Evolutionary conservation across 371 early-diverging fungal genomes (phyloP), one percentile per base, ranked within the genome.

Genomic region (Mucor circinelloides): DNA sequence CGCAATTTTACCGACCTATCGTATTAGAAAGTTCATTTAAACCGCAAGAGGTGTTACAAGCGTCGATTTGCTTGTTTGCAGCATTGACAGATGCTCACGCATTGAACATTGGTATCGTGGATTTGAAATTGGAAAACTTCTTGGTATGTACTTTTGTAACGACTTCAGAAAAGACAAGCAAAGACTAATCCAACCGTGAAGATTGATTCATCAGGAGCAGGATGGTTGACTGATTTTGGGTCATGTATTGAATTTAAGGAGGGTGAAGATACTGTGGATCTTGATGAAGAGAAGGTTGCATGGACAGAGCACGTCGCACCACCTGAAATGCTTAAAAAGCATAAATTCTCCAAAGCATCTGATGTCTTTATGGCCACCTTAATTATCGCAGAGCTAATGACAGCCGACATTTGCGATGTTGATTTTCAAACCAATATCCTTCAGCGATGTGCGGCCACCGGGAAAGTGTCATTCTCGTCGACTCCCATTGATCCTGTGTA

Each of bases 141-240:
- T 36, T 81, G 61, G 74, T 75, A 60, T 57, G 62, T 27, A 15
- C 10, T 6, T n/a, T 2, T 13, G 21, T 19, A 46, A 19, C 17
- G 21, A 2, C 44, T n/a, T 44, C 27, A n/a, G 6, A 12, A 25
- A 40, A 23, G 5, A n/a, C n/a, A n/a, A 28, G 2, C n/a, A 21
- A 5, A 28, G 4, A 23, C 42, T 25, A 17, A n/a, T 55, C 27
- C 15, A n/a, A 42, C 17, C 27, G 17, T 13, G 17, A 50, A 74
- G 69, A 69, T 78, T 31, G 78, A 77, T 30, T 34, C 68, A 9
- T 48, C 64, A 19, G 78, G 81, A 4, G 52, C 76, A 13, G 74
- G 71, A 2, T 81, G 71, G 69, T 12, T 81, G 2, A 78, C 81
- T 10, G 81, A 81, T 55, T 78, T 81, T 46, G 81, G 78, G 70